Evolutionary conservation across 2,329 filamentous ascomycete species (phyloP).

Genomic region (Phialophora tarda): DNA sequence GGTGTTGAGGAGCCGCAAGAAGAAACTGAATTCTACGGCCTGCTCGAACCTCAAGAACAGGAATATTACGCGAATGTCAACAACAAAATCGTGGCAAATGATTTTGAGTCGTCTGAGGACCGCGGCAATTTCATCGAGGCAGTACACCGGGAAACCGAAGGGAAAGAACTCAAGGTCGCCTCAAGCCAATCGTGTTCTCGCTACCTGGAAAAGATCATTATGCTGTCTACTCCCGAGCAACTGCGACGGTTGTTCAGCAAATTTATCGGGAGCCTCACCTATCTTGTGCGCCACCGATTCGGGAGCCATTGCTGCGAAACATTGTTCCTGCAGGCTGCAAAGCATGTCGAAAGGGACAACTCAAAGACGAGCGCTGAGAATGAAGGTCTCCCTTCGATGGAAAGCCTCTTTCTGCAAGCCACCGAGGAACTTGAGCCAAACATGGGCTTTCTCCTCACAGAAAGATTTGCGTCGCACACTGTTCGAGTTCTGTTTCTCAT

Average conservation of each 20-base stretch:
- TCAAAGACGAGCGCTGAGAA: constrained; percentile 51
- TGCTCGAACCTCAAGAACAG: constrained; percentile 90
- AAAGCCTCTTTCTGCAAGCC: constrained; percentile 80
- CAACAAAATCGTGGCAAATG: constrained; percentile 85
- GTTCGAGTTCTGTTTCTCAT: constrained; percentile 85
- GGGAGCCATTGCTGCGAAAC: constrained; percentile 97
- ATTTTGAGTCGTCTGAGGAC: constrained; percentile 79
- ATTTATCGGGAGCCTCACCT: constrained; percentile 84
- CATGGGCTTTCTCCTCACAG: constrained; percentile 81
- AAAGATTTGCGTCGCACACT: constrained; percentile 88
- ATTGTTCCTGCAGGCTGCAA: constrained; percentile 82
- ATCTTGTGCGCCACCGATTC: constrained; percentile 92
- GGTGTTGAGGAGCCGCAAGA: constrained; percentile 36
- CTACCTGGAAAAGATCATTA: constrained; percentile 87
- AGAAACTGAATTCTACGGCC: constrained; percentile 84
- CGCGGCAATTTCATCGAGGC: constrained; percentile 74
- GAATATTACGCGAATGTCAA: constrained; percentile 93
- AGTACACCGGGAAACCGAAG: constrained; percentile 82
- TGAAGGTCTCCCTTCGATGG: constrained; percentile 69
- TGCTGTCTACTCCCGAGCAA: constrained; percentile 76
- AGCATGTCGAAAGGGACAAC: constrained; percentile 68
- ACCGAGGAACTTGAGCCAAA: constrained; percentile 87
- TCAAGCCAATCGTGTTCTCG: constrained; percentile 95
- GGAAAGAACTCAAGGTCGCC: constrained; percentile 94
- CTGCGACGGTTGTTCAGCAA: constrained; percentile 85